Evolutionary conservation across 495 filamentous ascomycete species (phyloP).

Genomic region (Annulohypoxylon bovei): DNA sequence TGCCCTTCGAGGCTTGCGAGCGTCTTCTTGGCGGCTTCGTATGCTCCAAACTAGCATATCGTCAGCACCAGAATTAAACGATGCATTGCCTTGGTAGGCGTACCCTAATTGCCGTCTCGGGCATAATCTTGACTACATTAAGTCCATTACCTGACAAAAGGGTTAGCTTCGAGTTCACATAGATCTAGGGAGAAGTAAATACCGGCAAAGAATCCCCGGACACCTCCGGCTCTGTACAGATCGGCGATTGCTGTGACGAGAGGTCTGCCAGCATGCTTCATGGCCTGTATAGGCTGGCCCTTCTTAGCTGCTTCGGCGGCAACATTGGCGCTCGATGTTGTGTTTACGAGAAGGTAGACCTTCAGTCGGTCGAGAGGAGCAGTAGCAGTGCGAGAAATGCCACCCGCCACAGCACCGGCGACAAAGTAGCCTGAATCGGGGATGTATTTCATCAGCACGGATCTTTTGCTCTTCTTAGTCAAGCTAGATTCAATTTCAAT

Average conservation of each 20-base stretch:
- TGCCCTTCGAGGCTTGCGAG: conserved; percentile 91
- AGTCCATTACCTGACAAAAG: conserved; percentile 83
- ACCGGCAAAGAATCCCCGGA: conserved; percentile 96
- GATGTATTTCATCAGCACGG: conserved; percentile 62
- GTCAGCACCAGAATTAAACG: conserved; percentile 29
- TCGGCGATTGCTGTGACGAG: conserved; percentile 75
- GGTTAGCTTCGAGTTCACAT: conserved; percentile 14
- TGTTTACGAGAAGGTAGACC: conserved; percentile 96
- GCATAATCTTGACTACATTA: conserved; percentile 97
- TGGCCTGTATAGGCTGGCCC: conserved; percentile 72
- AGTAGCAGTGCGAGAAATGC: conserved; percentile 90
- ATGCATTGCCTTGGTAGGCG: not conserved
- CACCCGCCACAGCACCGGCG: conserved; percentile 92
- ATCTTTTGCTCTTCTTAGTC: conserved; percentile 50
- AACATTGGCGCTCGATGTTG: conserved; percentile 64
- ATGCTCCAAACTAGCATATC: conserved; percentile 78
- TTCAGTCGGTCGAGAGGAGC: conserved; percentile 96
- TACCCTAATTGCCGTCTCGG: conserved; percentile 90
- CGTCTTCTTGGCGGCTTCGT: conserved; percentile 91
- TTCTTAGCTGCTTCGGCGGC: conserved; percentile 74
- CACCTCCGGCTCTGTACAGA: conserved; percentile 86
- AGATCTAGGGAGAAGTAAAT: conserved; percentile 43
- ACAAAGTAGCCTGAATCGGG: conserved; percentile 92
- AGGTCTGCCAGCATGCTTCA: conserved; percentile 72
- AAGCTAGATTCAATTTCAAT: conserved; percentile 44